Evolutionary conservation across 768 basidiomycete genomes (phyloP), one percentile per base, ranked within the genome.

Genomic region (Hydnomerulius pinastri): DNA sequence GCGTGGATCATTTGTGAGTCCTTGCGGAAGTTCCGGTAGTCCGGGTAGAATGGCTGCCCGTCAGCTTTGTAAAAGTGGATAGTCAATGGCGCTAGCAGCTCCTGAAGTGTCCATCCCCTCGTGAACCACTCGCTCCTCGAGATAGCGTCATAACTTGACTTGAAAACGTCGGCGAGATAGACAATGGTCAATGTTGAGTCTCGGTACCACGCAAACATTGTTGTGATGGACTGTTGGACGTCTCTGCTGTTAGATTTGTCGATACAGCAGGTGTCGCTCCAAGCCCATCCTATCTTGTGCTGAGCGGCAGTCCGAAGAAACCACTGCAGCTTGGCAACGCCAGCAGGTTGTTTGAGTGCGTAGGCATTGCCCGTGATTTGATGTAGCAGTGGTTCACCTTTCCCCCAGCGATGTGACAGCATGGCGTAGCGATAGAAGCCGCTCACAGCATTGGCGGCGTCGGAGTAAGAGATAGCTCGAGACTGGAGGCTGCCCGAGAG

Each of bases 231-330:
- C 32, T 42, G 25, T 7, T 49, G 48, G 11, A 40, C n/a, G 24
- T 49, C 48, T 10, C n/a, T 37, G 24, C 39, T 42, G 24, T 27
- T 49, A 27, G 25, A 24, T 24, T 42, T 49, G 28, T 49, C 29
- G 2, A 49, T 49, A 8, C 48, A 49, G 13, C 48, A 49, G 18
- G 48, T 49, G 28, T 49, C 39, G 30, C 46, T 46, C 46, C 46
- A 46, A 11, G 46, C 46, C 46, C 46, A 49, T 4, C 18, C 4
- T 11, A 39, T 29, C 10, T 20, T 29, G 21, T 38, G 29, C 10
- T 18, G 18, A 20, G 6, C 12, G 27, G 48, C 29, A 24, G 18
- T 27, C 6, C 21, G 38, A 49, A 23, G 35, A 13, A 49, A 48
- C 10, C 15, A 23, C 20, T 41, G 38, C 13, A 49, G 38, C 38